phyloP scores from a whole-genome alignment of 2,329 filamentous ascomycete genomes.

The Aspergillus aculeatus region DNA sequence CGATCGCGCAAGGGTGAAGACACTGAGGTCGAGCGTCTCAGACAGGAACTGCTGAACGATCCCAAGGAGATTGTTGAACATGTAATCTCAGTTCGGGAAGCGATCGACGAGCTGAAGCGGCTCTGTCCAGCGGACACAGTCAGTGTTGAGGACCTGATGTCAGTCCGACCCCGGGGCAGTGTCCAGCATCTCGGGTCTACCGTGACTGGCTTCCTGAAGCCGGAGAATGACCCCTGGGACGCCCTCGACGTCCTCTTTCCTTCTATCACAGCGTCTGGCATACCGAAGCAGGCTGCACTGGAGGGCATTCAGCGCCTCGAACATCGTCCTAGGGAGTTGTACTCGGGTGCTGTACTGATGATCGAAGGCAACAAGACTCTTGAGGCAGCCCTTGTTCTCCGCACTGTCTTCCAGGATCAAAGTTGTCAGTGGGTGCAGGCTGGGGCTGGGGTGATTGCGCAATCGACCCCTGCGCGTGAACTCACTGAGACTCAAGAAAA shows the following conservation, averaged over 20 bases:
- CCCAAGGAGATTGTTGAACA: conserved; percentile 19
- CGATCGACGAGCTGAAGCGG: conserved; percentile 9
- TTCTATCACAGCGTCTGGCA: conserved; percentile 17
- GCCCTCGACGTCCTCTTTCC: conserved; percentile 13
- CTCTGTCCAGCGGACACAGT: conserved; percentile 7
- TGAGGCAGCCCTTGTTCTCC: conserved; percentile 18
- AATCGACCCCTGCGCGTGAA: conserved; percentile 16
- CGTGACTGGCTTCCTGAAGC: conserved; percentile 9
- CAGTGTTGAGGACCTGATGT: conserved; percentile 17
- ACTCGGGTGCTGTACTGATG: conserved; percentile 18
- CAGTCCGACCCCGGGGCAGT: conserved; percentile 9
- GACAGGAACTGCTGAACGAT: conserved; percentile 10
- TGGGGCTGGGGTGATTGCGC: conserved; percentile 15
- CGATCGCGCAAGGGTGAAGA: conserved; percentile 1
- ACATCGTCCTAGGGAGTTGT: conserved; percentile 13
- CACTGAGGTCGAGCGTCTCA: conserved; percentile 1
- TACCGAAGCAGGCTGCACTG: conserved; percentile 10
- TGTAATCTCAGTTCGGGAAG: conserved; percentile 16
- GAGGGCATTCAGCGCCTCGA: conserved; percentile 16
- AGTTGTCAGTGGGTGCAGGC: conserved; percentile 17
- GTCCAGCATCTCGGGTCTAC: conserved; percentile 18
- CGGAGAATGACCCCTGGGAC: conserved; percentile 15
- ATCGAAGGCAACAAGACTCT: conserved; percentile 5
- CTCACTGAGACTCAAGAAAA: conserved; percentile 18
- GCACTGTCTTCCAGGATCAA: conserved; percentile 16